Percentiles rank a stretch among this genome's conserved stretches.
Conservation (phyloP, 495 filamentous ascomycete species). For the Astrothelium macrocarpum region DNA sequence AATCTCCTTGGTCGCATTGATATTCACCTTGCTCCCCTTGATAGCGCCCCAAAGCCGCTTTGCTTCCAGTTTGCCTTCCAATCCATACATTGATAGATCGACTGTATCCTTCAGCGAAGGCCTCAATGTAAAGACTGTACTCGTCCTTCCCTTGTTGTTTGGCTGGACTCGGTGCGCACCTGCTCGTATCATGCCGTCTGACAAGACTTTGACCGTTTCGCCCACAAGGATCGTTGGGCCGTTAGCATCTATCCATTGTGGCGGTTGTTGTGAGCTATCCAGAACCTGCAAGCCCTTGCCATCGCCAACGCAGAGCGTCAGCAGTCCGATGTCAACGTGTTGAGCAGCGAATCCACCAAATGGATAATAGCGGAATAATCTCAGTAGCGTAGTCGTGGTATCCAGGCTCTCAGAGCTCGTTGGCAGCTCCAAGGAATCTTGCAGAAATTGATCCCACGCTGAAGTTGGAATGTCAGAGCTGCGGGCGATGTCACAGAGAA, state of each 20-base stretch:
- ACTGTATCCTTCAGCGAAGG: constrained; percentile 7
- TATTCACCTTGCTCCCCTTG: constrained; percentile 10
- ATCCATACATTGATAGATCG: constrained; percentile 12
- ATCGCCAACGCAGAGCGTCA: constrained; percentile 16
- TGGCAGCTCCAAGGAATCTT: constrained; percentile 6
- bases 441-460: constrained; percentile 11
- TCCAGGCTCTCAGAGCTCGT: not conserved
- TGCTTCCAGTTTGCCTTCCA: constrained; percentile 11
- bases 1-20: constrained; percentile 13
- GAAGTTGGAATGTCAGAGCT: constrained; percentile 1
- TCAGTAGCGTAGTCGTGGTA: constrained; percentile 8
- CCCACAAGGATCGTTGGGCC: constrained; percentile 15
- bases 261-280: not conserved
- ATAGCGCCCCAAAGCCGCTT: constrained; percentile 9
- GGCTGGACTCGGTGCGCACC: constrained; percentile 14
- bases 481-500: constrained; percentile 12
- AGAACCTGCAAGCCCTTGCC: constrained; percentile 13
- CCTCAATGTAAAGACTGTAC: constrained; percentile 14
- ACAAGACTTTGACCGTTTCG: constrained; percentile 6
- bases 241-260: constrained; percentile 9
- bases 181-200: constrained; percentile 8
- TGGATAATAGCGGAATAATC: constrained; percentile 15
- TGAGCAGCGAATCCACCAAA: constrained; percentile 8
- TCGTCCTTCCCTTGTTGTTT: constrained; percentile 10
- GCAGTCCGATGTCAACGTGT: constrained; percentile 16